These are phyloP conservation scores for Aspergillus nanangensis DNA, from an alignment of 495 filamentous ascomycete genomes.

Conservation along the genomic window DNA sequence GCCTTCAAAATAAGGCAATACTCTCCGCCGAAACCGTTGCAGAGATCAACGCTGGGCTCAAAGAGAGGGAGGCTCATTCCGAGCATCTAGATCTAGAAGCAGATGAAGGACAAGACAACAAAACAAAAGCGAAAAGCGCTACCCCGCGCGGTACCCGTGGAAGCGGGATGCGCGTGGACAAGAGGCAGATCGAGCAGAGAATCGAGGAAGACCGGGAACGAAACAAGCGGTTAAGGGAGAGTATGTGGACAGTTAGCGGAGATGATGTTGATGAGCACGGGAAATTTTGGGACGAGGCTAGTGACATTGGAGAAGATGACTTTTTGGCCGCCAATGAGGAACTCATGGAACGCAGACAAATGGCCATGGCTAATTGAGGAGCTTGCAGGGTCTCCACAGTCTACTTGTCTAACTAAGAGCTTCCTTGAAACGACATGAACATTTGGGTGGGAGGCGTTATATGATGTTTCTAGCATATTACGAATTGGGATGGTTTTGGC, in stretches of 20 bases:
- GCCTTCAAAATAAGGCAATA: slow-evolving; percentile 62
- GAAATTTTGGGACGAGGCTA: slow-evolving; percentile 73
- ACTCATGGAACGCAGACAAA: slow-evolving; percentile 49
- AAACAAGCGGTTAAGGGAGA: slow-evolving; percentile 85
- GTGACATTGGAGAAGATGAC: slow-evolving; percentile 82
- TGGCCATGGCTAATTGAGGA: slow-evolving; percentile 11
- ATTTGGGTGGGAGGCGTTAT: too few relatives aligned
- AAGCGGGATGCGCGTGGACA: slow-evolving; percentile 59
- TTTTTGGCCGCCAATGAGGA: slow-evolving; percentile 69
- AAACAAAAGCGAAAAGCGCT: slow-evolving; percentile 21
- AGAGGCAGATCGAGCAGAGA: slow-evolving; percentile 84
- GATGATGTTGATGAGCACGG: slow-evolving; percentile 59
- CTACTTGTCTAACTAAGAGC: too few relatives aligned
- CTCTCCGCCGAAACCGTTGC: slow-evolving; percentile 61
- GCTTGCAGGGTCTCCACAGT: neutral
- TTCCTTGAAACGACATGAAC: too few relatives aligned
- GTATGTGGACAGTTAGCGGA: slow-evolving; percentile 76
- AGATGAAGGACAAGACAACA: slow-evolving; percentile 25
- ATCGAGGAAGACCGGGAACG: slow-evolving; percentile 96
- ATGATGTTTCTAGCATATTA: neutral
- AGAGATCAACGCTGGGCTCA: slow-evolving; percentile 77
- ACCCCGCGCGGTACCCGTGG: slow-evolving; percentile 28
- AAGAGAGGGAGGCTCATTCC: slow-evolving; percentile 59
- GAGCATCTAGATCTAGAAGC: slow-evolving; percentile 37
- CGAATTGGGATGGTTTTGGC: neutral